Conservation (phyloP, 2,329 filamentous ascomycete species). For the Coleophoma cylindrospora region DNA sequence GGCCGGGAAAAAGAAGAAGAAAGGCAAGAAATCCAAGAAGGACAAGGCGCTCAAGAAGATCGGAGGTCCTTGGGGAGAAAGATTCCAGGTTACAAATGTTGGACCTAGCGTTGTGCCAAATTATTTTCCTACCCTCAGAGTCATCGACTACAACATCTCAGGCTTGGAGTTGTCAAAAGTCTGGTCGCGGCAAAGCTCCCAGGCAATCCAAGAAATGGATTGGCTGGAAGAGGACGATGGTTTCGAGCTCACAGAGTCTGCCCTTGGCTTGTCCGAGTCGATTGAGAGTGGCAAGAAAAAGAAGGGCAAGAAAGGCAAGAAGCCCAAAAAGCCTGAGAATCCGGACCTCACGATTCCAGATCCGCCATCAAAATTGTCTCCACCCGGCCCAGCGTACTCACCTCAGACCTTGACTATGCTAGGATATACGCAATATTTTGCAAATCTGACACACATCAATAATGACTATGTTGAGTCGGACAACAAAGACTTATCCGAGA, state of each 20-base stretch:
- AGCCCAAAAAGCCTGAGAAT: conserved; percentile 46
- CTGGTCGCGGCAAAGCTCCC: conserved; percentile 11
- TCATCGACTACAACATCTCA: conserved; percentile 91
- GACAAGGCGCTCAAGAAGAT: conserved; percentile 59
- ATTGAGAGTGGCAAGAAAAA: conserved; percentile 37
- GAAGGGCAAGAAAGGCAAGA: conserved; percentile 37
- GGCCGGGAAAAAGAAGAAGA: conserved; percentile 36
- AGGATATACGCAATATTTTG: conserved; percentile 86
- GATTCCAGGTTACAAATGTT: conserved; percentile 77
- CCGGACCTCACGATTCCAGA: conserved; percentile 62
- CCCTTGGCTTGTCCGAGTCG: conserved; percentile 22
- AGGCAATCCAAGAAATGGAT: conserved; percentile 5
- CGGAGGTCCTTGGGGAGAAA: conserved; percentile 77
- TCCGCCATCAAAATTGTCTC: conserved; percentile 65
- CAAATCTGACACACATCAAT: conserved; percentile 89
- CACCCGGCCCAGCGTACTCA: conserved; percentile 86
- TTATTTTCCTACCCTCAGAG: conserved; percentile 82
- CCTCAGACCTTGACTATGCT: conserved; percentile 75
- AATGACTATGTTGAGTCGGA: conserved; percentile 48
- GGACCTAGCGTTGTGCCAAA: conserved; percentile 88
- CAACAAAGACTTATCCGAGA: conserved; percentile 26
- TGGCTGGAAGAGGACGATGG: conserved; percentile 12
- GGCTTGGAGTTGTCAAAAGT: conserved; percentile 18
- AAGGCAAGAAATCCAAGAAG: conserved; percentile 47
- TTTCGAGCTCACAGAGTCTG: conserved; percentile 18